phyloP scores from a whole-genome alignment of 1,139 yeast genomes.

The Yamadazyma atlantica region DNA sequence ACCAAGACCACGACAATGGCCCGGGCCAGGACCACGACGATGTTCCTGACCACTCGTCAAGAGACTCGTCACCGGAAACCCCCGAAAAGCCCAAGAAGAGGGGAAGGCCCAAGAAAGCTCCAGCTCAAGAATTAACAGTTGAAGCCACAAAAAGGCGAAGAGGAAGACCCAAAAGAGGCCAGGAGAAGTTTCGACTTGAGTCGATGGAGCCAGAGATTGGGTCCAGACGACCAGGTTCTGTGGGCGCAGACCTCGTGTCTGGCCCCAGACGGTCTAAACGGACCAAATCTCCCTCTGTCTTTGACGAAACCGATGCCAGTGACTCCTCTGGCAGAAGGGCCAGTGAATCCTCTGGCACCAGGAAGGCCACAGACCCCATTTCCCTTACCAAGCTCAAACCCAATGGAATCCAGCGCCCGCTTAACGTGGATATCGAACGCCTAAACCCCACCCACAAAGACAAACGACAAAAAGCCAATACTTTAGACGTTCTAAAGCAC shows the following conservation, averaged over 20 bases:
- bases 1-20: too few relatives aligned
- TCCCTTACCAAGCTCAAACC: slow-evolving; percentile 22
- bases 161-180: slow-evolving; percentile 17
- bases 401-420: slow-evolving; percentile 27
- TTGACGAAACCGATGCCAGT: neutral
- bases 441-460: slow-evolving; percentile 23
- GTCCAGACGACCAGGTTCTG: too few relatives aligned
- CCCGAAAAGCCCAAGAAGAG: neutral
- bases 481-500: slow-evolving; percentile 39
- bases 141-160: slow-evolving; percentile 4
- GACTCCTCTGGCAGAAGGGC: neutral
- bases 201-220: too few relatives aligned
- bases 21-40: too few relatives aligned
- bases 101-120: too few relatives aligned
- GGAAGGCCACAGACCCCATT: too few relatives aligned
- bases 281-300: neutral
- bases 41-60: too few relatives aligned
- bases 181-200: too few relatives aligned
- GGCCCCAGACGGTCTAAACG: neutral
- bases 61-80: neutral
- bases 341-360: slow-evolving; percentile 4
- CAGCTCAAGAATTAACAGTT: too few relatives aligned
- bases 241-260: too few relatives aligned
- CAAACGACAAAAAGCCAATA: slow-evolving; percentile 28
- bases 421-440: slow-evolving; percentile 30